A percentile compares a stretch with the other conserved stretches of the same genome.
Conservation (phyloP, 176 grass and related monocot genomes). For the Pontederia paniculata region DNA sequence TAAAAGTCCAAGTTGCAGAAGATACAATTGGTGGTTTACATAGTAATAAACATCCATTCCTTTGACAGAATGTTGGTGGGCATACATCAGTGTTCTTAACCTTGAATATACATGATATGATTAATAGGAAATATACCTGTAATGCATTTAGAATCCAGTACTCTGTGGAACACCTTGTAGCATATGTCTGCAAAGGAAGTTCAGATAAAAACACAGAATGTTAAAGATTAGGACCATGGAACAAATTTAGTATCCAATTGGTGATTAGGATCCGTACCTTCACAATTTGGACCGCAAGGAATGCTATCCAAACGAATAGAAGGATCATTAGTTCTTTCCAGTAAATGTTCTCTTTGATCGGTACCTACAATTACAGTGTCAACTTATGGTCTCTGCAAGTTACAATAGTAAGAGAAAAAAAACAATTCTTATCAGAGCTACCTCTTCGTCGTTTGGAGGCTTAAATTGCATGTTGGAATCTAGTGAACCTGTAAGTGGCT, state of each 20-base stretch:
- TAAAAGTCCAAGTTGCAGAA: too few relatives aligned
- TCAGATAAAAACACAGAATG: neutral
- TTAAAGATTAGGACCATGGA: neutral
- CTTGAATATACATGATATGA: neutral
- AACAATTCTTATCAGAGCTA: neutral
- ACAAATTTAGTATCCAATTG: neutral
- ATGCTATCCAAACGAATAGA: conserved; percentile 13
- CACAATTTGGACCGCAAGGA: conserved; percentile 8
- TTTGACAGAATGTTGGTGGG: too few relatives aligned
- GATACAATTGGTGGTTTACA: too few relatives aligned
- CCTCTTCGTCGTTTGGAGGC: conserved; percentile 4
- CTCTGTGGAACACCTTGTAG: conserved; percentile 10
- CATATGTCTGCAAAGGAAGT: conserved; percentile 7
- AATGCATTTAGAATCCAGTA: conserved; percentile 15
- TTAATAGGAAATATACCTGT: conserved; percentile 5
- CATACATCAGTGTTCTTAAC: neutral
- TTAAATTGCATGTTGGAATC: neutral
- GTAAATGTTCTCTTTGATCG: conserved; percentile 12
- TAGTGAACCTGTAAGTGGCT: neutral
- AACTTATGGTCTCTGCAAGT: neutral
- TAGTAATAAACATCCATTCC: too few relatives aligned
- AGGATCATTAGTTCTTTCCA: conserved; percentile 12
- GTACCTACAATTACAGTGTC: neutral
- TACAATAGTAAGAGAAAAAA: neutral
- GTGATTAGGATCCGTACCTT: neutral